A percentile compares a stretch with the other conserved stretches of the same genome.
These are phyloP conservation scores for Xylaria sp. DNA, from an alignment of 2,329 filamentous ascomycete genomes.

Conservation along the genomic window DNA sequence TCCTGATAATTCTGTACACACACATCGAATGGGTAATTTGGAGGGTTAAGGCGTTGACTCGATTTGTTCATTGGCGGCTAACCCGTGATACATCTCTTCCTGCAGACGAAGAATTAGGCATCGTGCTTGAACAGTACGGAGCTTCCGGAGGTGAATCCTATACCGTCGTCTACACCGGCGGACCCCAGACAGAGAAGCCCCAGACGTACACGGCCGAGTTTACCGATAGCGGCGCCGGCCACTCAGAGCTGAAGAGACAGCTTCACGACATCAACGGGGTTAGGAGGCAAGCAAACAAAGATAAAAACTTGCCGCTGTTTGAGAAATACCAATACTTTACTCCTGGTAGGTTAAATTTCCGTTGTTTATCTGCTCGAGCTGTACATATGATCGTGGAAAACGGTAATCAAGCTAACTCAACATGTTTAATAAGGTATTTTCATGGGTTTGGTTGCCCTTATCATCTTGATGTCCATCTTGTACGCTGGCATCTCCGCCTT, in stretches of 20 bases:
- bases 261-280: conserved; percentile 45
- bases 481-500: conserved; percentile 82
- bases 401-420: neutral
- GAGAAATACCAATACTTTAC: conserved; percentile 96
- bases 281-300: conserved; percentile 55
- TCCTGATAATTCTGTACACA: neutral
- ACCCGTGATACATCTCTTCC: neutral
- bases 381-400: conserved; percentile 26
- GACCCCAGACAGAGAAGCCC: conserved; percentile 59
- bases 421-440: conserved; percentile 74
- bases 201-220: conserved; percentile 74
- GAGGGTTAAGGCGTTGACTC: neutral
- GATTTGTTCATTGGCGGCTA: conserved; percentile 3
- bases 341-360: conserved; percentile 68
- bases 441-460: conserved; percentile 78
- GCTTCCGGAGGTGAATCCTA: conserved; percentile 61
- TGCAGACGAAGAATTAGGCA: conserved; percentile 63
- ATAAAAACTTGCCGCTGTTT: conserved; percentile 71
- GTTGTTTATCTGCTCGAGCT: neutral
- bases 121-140: conserved; percentile 56
- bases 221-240: conserved; percentile 60
- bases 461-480: conserved; percentile 81
- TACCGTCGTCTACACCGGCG: conserved; percentile 81
- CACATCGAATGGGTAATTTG: neutral
- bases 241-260: conserved; percentile 79